Conservation (phyloP, 805 yeast species). For the Saccharomycopsis sp. region DNA sequence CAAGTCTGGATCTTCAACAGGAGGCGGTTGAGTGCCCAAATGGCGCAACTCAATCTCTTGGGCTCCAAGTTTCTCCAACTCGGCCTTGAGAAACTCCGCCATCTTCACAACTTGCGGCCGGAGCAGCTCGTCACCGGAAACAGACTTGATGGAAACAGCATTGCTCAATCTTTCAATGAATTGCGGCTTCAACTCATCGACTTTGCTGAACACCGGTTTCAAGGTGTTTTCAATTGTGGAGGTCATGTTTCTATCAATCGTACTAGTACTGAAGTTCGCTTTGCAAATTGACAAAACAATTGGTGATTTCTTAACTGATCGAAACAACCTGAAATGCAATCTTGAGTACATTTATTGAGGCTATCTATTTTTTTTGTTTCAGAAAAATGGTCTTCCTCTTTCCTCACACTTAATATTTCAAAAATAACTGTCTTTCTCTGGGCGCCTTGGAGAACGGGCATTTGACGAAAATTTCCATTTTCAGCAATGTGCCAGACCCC, state of each 20-base stretch:
- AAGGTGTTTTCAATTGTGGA: constrained; percentile 10
- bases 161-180: constrained; percentile 64
- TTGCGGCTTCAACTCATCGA: constrained; percentile 64
- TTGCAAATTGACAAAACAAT: not conserved
- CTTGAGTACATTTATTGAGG: too few species aligned
- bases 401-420: too few species aligned
- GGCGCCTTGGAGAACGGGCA: too few species aligned
- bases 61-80: constrained; percentile 68
- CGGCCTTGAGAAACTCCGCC: constrained; percentile 70
- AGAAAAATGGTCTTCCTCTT: too few species aligned
- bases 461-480: too few species aligned
- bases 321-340: too few species aligned
- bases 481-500: too few species aligned
- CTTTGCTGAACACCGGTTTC: constrained; percentile 40
- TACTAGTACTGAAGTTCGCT: not conserved
- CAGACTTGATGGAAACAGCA: constrained; percentile 94
- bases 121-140: constrained; percentile 79
- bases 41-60: constrained; percentile 72
- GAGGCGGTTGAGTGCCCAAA: constrained; percentile 88
- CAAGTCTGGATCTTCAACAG: constrained; percentile 56
- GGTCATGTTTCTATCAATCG: too few species aligned
- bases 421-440: too few species aligned
- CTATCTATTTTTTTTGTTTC: too few species aligned
- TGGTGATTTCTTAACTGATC: not conserved
- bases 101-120: constrained; percentile 87